Evolutionary conservation across 2,329 filamentous ascomycete genomes (phyloP).

Genomic region (Raffaelea arxii): DNA sequence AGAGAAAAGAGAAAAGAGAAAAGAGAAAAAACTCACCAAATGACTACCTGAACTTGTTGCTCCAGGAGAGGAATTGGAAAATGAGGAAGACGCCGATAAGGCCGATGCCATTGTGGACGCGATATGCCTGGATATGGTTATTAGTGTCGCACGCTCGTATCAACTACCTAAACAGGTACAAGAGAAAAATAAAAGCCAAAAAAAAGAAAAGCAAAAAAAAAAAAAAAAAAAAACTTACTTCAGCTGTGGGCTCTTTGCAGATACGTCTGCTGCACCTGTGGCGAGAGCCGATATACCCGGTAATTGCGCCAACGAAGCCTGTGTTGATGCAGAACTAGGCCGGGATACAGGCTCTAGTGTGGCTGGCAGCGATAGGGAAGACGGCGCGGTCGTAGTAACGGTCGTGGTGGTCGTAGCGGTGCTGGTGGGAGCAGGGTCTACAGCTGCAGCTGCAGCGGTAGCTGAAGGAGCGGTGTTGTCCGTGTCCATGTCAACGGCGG

Average conservation of each 20-base stretch:
- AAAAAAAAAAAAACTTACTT: slow-evolving; percentile 27
- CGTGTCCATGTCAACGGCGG: too few relatives aligned
- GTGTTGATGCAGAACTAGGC: slow-evolving; percentile 38
- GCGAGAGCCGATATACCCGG: slow-evolving; percentile 36
- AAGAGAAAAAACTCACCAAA: slow-evolving; percentile 1
- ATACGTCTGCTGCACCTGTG: slow-evolving; percentile 22
- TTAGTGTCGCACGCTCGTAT: not conserved
- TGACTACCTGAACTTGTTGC: slow-evolving; percentile 1
- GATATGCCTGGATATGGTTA: not conserved
- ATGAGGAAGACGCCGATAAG: not conserved
- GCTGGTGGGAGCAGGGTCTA: too few relatives aligned
- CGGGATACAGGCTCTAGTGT: slow-evolving; percentile 38
- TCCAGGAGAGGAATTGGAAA: not conserved
- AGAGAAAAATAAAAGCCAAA: too few relatives aligned
- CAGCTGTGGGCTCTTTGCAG: slow-evolving; percentile 32
- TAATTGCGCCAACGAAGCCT: slow-evolving; percentile 34
- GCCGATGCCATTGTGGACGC: not conserved
- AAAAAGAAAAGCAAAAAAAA: too few relatives aligned
- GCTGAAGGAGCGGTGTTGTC: too few relatives aligned
- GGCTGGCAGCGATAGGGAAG: slow-evolving; percentile 27
- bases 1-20: not conserved
- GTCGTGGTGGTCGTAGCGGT: too few relatives aligned
- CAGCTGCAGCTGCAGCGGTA: too few relatives aligned
- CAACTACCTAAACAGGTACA: too few relatives aligned
- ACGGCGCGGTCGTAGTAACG: slow-evolving; percentile 35